Base-by-base conservation (phyloP, 192 early-diverging fungal species). In the Linnemannia schmuckeri region DNA sequence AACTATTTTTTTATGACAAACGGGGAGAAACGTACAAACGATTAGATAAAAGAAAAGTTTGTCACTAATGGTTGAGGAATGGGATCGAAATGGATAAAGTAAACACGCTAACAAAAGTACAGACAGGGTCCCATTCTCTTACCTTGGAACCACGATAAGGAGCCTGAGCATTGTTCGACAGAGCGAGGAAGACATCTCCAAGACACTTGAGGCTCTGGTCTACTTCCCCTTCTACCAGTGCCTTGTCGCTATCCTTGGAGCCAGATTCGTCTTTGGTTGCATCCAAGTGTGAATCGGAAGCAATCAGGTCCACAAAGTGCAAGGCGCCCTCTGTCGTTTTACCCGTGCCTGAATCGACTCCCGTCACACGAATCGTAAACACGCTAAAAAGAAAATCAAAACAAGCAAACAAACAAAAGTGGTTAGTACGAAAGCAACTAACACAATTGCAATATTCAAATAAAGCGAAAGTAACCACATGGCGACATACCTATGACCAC, bases 71-170 rank as follows among this genome's bases (percentile, higher is more conserved):
- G 12, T 44, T 1, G 22, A 20, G 18, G 4, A 18, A 6, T 1
- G 22, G 6, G 24, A 24, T n/a, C 9, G 66, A 22, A 8, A 72
- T 42, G n/a, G 24, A 72, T 41, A 72, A 0, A n/a, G 17, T 35
- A 66, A 72, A 18, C 7, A 42, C 9, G 70, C 0, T 5, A 10
- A n/a, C n/a, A 41, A 42, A 8, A 38, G 12, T 2, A 20, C 70
- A 52, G 49, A 4, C 49, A 52, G 5, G 18, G 49, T 52, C 20
- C 17, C 5, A 18, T 20, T 72, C 40, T 27, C 10, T 72, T 72
- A 72, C 70, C 24, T 72, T 72, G 20, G 70, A 72, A 13, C 70
- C 41, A 27, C 38, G 70, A 42, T 42, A 72, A 9, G 37, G 70
- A 20, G 24, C 41, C 18, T 72, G 70, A 6, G 70, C 70, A 8